Conservation (phyloP, 352 stramenopile genomes). For the Chrysophaeum taylorii region DNA sequence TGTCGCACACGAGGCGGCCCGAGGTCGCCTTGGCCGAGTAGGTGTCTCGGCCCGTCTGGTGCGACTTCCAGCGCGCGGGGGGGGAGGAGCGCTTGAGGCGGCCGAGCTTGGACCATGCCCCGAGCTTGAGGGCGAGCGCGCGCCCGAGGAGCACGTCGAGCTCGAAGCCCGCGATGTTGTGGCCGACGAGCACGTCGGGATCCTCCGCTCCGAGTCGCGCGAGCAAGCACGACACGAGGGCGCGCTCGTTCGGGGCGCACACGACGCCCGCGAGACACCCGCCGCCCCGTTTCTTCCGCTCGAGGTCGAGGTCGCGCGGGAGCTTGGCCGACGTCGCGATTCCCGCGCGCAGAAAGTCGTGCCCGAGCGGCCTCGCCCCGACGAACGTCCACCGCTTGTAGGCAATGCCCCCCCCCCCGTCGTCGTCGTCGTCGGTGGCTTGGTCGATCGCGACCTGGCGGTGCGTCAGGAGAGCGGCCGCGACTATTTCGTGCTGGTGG, state of each 20-base stretch:
- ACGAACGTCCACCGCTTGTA: conserved; percentile 1
- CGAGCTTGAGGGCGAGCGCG: conserved; percentile 78
- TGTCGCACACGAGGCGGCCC: conserved; percentile 92
- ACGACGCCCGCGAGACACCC: conserved; percentile 10
- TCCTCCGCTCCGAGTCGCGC: conserved; percentile 86
- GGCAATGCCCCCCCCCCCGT: not conserved
- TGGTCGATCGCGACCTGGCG: conserved; percentile 48
- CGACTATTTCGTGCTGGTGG: conserved; percentile 90
- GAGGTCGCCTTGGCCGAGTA: conserved; percentile 58
- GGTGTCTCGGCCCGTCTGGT: conserved; percentile 45
- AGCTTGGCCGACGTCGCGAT: conserved; percentile 38
- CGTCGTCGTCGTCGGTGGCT: conserved; percentile 32
- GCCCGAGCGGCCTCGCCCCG: conserved; percentile 36
- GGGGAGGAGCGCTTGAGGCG: conserved; percentile 48
- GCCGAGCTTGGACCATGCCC: conserved; percentile 59
- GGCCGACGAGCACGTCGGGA: conserved; percentile 92
- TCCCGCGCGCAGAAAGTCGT: no score
- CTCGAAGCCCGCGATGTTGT: conserved; percentile 96
- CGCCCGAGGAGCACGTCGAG: conserved; percentile 91
- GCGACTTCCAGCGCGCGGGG: conserved; percentile 29
- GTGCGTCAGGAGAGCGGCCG: conserved; percentile 55
- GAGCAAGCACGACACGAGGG: conserved; percentile 62
- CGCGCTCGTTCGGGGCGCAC: conserved; percentile 58
- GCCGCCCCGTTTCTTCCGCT: conserved; percentile 35
- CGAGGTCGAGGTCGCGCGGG: conserved; percentile 59